These are phyloP conservation scores for Trichosporon asahii DNA, from an alignment of 1,284 basidiomycete species.

Conservation along the genomic window DNA sequence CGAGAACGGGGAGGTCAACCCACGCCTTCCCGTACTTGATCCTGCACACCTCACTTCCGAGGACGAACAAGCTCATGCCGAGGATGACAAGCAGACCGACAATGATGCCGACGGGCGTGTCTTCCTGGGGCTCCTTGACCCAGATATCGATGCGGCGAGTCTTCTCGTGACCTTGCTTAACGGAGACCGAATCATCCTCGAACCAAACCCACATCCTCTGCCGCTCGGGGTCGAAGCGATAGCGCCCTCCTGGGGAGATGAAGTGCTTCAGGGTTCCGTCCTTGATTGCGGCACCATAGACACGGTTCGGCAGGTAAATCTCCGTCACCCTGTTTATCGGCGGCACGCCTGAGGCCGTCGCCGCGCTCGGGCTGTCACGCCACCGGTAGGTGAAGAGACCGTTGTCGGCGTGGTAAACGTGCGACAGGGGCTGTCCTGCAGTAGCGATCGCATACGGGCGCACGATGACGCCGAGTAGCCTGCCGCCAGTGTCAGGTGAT, in stretches of 20 bases:
- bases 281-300: constrained; percentile 24
- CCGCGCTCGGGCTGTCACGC: constrained; percentile 24
- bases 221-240: constrained; percentile 32
- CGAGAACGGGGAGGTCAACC: constrained; percentile 7
- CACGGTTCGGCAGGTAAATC: constrained; percentile 64
- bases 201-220: constrained; percentile 45
- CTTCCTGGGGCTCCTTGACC: constrained; percentile 23
- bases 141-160: constrained; percentile 35
- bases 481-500: constrained; percentile 70
- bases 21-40: constrained; percentile 10
- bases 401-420: constrained; percentile 32
- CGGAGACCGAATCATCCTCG: constrained; percentile 24
- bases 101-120: neutral
- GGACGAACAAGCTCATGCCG: neutral
- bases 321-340: constrained; percentile 63
- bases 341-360: neutral
- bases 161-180: constrained; percentile 6
- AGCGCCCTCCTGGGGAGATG: constrained; percentile 32
- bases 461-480: constrained; percentile 73
- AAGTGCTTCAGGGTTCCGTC: constrained; percentile 24
- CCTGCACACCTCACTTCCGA: constrained; percentile 14
- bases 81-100: constrained; percentile 5
- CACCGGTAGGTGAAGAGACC: constrained; percentile 35
- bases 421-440: constrained; percentile 41
- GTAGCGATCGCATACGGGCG: constrained; percentile 51